A percentile compares a stretch with the other conserved stretches of the same genome.
These are phyloP conservation scores for Oryza officinalis DNA, from an alignment of 176 grass and related monocot species.

Conservation along the genomic window DNA sequence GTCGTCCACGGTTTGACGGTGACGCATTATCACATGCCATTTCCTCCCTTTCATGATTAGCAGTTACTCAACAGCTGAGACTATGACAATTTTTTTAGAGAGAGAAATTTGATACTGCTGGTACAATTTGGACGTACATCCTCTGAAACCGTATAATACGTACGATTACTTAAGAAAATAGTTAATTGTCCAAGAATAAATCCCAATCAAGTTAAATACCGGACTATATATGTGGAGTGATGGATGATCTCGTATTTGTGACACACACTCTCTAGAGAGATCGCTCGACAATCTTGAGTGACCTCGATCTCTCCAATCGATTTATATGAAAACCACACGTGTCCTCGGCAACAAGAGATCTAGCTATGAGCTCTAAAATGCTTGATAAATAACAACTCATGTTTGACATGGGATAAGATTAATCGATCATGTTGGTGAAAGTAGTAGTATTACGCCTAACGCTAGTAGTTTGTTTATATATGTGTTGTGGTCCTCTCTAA, in stretches of 20 bases:
- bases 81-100: background rate
- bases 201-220: background rate
- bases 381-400: background rate
- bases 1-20: background rate
- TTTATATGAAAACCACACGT: background rate
- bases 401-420: background rate
- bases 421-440: background rate
- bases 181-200: background rate
- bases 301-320: background rate
- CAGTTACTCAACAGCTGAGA: background rate
- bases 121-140: background rate
- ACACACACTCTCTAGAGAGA: background rate
- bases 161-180: background rate
- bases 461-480: constrained; percentile 23
- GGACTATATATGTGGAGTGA: too few relatives aligned
- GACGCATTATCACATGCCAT: constrained; percentile 34
- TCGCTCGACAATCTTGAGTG: background rate
- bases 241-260: background rate
- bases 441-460: constrained; percentile 46
- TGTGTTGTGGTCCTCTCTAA: constrained; percentile 45
- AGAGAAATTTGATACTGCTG: background rate
- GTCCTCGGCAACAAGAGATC: background rate
- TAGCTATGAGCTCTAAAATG: background rate
- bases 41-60: background rate
- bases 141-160: background rate